phyloP scores from a whole-genome alignment of 192 early-diverging fungal genomes.

The Coemansia sp. region DNA sequence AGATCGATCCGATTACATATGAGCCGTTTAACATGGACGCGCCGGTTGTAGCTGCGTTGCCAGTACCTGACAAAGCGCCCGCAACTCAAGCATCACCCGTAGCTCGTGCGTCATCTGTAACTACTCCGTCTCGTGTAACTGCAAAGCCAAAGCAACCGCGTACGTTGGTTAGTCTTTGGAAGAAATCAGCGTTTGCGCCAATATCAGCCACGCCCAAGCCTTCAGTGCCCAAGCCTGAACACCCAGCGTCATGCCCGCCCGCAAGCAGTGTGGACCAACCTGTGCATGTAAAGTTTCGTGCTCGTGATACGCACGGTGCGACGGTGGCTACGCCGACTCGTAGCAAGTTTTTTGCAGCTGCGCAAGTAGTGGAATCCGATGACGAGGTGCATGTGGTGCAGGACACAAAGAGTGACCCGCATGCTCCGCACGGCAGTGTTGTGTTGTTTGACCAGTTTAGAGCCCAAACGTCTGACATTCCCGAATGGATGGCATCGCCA shows the following conservation, averaged over 20 bases:
- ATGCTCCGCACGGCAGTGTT: not conserved
- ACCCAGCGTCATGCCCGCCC: not conserved
- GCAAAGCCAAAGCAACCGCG: not conserved
- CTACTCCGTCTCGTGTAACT: not conserved
- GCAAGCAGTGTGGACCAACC: not conserved
- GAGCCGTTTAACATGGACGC: conserved; percentile 39
- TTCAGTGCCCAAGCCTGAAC: not conserved
- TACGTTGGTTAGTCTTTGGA: conserved; percentile 16
- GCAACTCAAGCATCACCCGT: no score
- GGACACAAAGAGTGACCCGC: no score
- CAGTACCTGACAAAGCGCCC: not conserved
- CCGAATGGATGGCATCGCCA: not conserved
- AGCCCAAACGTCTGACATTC: not conserved
- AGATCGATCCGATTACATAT: conserved; percentile 64
- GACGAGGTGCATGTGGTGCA: not conserved
- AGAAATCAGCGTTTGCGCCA: conserved; percentile 17
- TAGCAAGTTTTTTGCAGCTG: conserved; percentile 37
- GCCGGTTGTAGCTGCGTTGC: not conserved
- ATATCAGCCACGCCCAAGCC: conserved; percentile 8
- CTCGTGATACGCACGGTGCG: conserved; percentile 7
- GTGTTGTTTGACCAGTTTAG: conserved; percentile 19
- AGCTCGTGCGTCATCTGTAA: no score
- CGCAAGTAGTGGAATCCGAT: not conserved
- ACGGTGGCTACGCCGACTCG: conserved; percentile 19
- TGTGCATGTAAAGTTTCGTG: conserved; percentile 31